Evolutionary conservation across 2,329 filamentous ascomycete genomes (phyloP), one percentile per base, ranked within the genome.

Genomic region (Coniochaeta hoffmannii): DNA sequence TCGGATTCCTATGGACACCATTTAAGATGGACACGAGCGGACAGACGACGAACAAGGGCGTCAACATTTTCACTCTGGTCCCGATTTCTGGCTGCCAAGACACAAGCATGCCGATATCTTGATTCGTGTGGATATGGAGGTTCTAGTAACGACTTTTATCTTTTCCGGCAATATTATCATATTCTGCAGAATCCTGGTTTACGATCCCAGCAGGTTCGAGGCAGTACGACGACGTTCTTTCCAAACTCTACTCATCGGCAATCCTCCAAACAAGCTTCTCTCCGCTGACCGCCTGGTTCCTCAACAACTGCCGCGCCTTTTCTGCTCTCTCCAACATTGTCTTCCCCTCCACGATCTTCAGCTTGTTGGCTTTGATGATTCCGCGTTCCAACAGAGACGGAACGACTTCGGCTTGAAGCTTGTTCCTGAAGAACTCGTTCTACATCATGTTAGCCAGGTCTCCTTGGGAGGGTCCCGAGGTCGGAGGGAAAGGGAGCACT

Each of bases 351-450:
- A 78, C 66, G 1, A 76, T 55, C 4, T 69, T 68, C 34, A 72
- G 70, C 49, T 65, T 68, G 57, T 76, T 76, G 0, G 76, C 75
- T 53, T 65, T 59, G 28, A 79, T 63, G 2, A 70, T 44, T 0
- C 71, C 71, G 14, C 69, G 61, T 7, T 68, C 69, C 19, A 79
- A 59, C 58, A 83, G 60, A 0, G 71, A 61, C 1, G 78, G 78
- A 62, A 85, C 74, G 53, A 85, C 80, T 14, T 80, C 76, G 0
- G 76, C 66, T 61, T 82, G 78, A 34, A 83, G 65, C 52, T 79
- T 74, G 50, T 81, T 67, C 57, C 76, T 80, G 67, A 82, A 79
- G 44, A 79, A 73, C 15, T 76, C 69, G 58, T 85, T 83, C 76
- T 84, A 46, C 0, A 24, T 10, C 26, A 3, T 32, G 49, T 54